Evolutionary conservation across 108 stramenopile species (phyloP).

Genomic region (Conticribra weissflogii): DNA sequence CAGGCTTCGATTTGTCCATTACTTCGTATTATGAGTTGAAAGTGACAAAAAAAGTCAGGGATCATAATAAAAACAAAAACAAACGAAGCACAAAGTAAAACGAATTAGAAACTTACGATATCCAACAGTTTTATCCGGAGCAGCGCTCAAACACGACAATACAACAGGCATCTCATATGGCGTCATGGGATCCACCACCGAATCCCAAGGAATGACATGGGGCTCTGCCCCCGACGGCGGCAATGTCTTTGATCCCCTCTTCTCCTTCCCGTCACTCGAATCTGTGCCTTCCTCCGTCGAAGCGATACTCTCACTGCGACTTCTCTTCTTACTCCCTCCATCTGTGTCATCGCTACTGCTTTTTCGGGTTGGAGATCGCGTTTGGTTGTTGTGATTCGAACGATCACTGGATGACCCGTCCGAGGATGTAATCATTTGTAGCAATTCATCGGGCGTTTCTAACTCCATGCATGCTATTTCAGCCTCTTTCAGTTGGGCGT

Average conservation of each 20-base stretch:
- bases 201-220: slow-evolving; percentile 67
- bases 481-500: slow-evolving; percentile 44
- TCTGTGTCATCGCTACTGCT: slow-evolving; percentile 8
- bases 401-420: slow-evolving; percentile 9
- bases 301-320: slow-evolving; percentile 36
- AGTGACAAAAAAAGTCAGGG: no score
- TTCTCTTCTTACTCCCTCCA: slow-evolving; percentile 25
- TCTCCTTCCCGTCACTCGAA: slow-evolving; percentile 5
- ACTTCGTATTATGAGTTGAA: slow-evolving; percentile 23
- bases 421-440: slow-evolving; percentile 26
- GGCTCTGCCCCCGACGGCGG: slow-evolving; percentile 32
- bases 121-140: slow-evolving; percentile 67
- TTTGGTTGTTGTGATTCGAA: slow-evolving; percentile 12
- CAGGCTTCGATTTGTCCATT: slow-evolving; percentile 41
- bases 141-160: slow-evolving; percentile 64
- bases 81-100: neutral
- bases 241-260: slow-evolving; percentile 12
- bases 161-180: slow-evolving; percentile 80
- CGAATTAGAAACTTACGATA: slow-evolving; percentile 59
- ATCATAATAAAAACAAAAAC: slow-evolving; percentile 1
- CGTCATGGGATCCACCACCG: slow-evolving; percentile 63
- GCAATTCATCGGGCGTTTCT: slow-evolving; percentile 41
- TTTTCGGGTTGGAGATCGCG: slow-evolving; percentile 21
- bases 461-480: slow-evolving; percentile 51
- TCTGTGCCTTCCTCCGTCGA: slow-evolving; percentile 18